Percentiles rank a stretch among this genome's conserved stretches.
Evolutionary conservation across 768 basidiomycete genomes (phyloP).

Genomic region (Suillus americanus): DNA sequence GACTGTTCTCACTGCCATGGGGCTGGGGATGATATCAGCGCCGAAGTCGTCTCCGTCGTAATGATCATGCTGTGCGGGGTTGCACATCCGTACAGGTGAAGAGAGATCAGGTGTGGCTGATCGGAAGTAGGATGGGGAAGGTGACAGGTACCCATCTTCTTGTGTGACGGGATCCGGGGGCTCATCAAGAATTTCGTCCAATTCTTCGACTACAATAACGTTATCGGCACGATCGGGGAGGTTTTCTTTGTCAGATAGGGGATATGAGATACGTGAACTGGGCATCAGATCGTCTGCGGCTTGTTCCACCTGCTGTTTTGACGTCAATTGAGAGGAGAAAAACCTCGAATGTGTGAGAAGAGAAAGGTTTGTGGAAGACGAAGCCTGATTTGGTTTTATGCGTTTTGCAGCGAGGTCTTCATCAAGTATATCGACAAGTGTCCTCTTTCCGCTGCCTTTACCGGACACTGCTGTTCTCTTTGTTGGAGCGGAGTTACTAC

Average conservation of each 20-base stretch:
- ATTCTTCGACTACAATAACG: conserved; percentile 36
- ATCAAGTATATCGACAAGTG: conserved; percentile 69
- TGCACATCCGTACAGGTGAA: conserved; percentile 49
- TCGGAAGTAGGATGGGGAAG: conserved; percentile 50
- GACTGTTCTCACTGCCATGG: conserved; percentile 22
- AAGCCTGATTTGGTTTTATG: conserved; percentile 40
- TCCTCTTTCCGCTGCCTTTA: conserved; percentile 73
- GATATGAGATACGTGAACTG: conserved; percentile 33
- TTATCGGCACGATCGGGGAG: conserved; percentile 37
- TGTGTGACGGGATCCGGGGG: conserved; percentile 52
- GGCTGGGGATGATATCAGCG: conserved; percentile 43
- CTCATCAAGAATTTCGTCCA: conserved; percentile 42
- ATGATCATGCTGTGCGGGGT: conserved; percentile 12
- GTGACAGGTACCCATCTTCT: conserved; percentile 85
- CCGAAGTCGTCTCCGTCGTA: conserved; percentile 43
- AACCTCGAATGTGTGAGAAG: conserved; percentile 38
- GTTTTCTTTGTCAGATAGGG: conserved; percentile 44
- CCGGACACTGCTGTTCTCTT: conserved; percentile 36
- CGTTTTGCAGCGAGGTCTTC: conserved; percentile 55
- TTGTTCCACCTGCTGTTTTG: conserved; percentile 6
- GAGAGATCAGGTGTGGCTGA: conserved; percentile 61
- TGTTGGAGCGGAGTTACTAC: conserved; percentile 29
- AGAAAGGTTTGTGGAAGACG: conserved; percentile 14
- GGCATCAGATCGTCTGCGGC: conserved; percentile 16
- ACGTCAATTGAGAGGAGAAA: conserved; percentile 24